Conservation (phyloP, 352 stramenopile genomes). For the Phytophthora sojae region DNA sequence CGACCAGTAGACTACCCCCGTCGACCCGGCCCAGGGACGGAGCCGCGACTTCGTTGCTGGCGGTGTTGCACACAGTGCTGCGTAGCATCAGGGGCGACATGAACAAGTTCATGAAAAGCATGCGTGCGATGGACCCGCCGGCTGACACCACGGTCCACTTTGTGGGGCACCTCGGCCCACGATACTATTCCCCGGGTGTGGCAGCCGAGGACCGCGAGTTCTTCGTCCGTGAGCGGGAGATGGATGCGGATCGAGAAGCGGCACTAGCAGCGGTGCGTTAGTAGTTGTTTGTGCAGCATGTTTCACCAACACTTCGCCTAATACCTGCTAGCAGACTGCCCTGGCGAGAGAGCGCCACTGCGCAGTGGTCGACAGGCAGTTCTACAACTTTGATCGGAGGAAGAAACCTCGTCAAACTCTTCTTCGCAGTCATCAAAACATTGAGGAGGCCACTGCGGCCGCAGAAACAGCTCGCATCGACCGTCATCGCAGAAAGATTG, state of each 20-base stretch:
- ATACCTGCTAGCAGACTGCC: constrained; percentile 33
- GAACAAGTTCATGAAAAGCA: constrained; percentile 40
- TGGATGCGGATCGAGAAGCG: constrained; percentile 30
- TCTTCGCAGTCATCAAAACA: background rate
- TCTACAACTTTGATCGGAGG: constrained; percentile 60
- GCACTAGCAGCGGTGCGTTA: constrained; percentile 40
- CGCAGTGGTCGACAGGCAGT: constrained; percentile 46
- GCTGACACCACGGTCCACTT: constrained; percentile 27
- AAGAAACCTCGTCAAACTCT: constrained; percentile 1
- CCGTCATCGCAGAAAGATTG: constrained; percentile 59
- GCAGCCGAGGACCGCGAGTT: constrained; percentile 44
- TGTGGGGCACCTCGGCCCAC: constrained; percentile 6
- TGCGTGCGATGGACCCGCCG: constrained; percentile 35
- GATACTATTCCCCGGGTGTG: constrained; percentile 39
- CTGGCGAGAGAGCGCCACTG: constrained; percentile 58
- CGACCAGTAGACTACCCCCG: background rate
- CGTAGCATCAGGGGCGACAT: constrained; percentile 49
- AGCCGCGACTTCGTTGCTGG: constrained; percentile 42
- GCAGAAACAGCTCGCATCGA: constrained; percentile 48
- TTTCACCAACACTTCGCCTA: background rate
- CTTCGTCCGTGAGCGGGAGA: constrained; percentile 40
- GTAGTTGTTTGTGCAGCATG: background rate
- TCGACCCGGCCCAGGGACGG: constrained; percentile 1
- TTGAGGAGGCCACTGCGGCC: constrained; percentile 8
- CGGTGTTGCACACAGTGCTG: constrained; percentile 61